A percentile compares a stretch with the other conserved stretches of the same genome.
Conservation (phyloP, 805 yeast genomes). For the Hanseniaspora valbyensis region DNA sequence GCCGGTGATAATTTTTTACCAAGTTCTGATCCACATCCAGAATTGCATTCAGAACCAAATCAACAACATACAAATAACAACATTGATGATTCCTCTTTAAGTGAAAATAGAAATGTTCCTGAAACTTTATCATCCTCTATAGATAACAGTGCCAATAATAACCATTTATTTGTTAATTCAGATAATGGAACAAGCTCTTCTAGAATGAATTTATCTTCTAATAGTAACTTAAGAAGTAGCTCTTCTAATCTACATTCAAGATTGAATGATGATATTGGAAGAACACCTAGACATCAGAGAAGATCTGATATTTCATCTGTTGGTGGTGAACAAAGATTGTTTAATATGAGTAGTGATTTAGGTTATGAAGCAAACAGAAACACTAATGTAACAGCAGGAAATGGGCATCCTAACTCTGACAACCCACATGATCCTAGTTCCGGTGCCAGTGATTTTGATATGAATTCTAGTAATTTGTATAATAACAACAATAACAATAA, state of each 20-base stretch:
- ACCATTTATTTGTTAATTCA: not conserved
- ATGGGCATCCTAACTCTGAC: conserved; percentile 19
- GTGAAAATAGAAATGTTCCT: conserved; percentile 15
- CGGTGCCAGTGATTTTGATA: conserved; percentile 1
- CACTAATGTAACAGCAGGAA: conserved; percentile 16
- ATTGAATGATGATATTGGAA: conserved; percentile 7
- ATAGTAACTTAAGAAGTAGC: conserved; percentile 1
- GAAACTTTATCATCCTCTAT: conserved; percentile 7
- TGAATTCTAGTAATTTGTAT: conserved; percentile 7
- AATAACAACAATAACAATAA: conserved; percentile 6
- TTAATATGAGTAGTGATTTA: conserved; percentile 12
- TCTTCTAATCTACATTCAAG: conserved; percentile 5
- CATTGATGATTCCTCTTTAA: conserved; percentile 24
- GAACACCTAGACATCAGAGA: conserved; percentile 14
- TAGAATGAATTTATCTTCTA: not conserved
- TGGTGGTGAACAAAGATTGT: conserved; percentile 5
- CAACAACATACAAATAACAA: conserved; percentile 2
- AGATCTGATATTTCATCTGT: conserved; percentile 9
- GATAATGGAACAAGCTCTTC: not conserved
- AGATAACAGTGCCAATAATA: not conserved
- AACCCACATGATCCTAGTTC: conserved; percentile 8
- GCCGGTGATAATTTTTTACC: conserved; percentile 27
- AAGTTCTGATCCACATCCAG: conserved; percentile 26
- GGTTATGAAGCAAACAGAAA: conserved; percentile 5
- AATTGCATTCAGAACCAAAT: not conserved